Evolutionary conservation across 805 yeast species (phyloP), one percentile per base, ranked within the genome.

Genomic region (Priceomyces medius): DNA sequence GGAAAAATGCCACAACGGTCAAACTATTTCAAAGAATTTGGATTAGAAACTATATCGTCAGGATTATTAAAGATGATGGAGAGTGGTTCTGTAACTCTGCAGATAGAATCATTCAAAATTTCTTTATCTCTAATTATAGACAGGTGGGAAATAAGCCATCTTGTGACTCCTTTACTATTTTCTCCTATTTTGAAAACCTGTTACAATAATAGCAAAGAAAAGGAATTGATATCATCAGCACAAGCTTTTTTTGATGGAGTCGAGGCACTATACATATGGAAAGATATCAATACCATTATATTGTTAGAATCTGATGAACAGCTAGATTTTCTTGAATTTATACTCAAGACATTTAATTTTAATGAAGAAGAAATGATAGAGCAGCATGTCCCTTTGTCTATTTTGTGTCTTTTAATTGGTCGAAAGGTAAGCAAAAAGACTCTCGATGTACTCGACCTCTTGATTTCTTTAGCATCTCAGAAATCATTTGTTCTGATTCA

Each of bases 81-180:
- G 2, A 65, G 73, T 40, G 40, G 52, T 5, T 39, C 47, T 5
- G 52, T 48, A 27, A 61, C 48, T 12, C 72, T 61, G 41, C 66
- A 66, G 20, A 64, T 78, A 1, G 75, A 71, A 17, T 81, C 85
- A 0, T 80, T 80, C 52, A 78, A 74, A 37, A 81, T 91, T 4
- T 74, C 88, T 2, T 65, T 83, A 13, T 54, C 68, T 3, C 79
- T 93, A 0, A 71, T 90, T 3, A 78, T 90, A 81, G 98, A 93
- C 56, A 79, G 88, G 46, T 93, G 98, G 98, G 99, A 93, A 61
- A 81, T 93, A 31, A 95, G 97, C 9, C 79, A 82, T 8, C 59
- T 76, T 10, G 67, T 91, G 1, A 80, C 89, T 0, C 95, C 96
- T 0, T 62, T 68, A 19, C 59, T 90, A 6, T 77, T 93, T 34